A percentile compares a stretch with the other conserved stretches of the same genome.
phyloP scores from a whole-genome alignment of 2,329 filamentous ascomycete genomes.

The Monosporascus cannonballus region DNA sequence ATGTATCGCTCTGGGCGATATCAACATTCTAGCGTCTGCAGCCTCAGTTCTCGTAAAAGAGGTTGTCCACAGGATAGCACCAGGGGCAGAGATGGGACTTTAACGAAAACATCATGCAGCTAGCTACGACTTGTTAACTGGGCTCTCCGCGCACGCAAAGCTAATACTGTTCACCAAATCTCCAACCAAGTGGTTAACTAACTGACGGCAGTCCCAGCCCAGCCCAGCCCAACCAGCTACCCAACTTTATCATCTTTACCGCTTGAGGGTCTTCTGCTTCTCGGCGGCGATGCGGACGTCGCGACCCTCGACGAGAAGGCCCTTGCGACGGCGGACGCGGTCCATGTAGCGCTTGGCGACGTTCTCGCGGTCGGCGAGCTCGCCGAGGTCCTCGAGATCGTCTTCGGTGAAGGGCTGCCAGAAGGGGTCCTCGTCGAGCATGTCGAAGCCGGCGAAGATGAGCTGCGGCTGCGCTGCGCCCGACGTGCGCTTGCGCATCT shows the following conservation, averaged over 20 bases:
- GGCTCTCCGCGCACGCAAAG: too few species aligned
- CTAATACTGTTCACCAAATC: too few species aligned
- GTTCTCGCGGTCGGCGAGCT: constrained; percentile 90
- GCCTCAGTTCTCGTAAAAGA: too few species aligned
- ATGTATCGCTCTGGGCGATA: too few species aligned
- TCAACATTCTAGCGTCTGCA: too few species aligned
- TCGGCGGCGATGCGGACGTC: constrained; percentile 79
- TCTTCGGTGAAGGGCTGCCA: constrained; percentile 98
- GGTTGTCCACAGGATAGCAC: too few species aligned
- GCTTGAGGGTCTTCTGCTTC: constrained; percentile 74
- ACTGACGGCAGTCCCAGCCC: not conserved
- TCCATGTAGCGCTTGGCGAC: constrained; percentile 97
- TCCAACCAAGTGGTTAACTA: too few species aligned
- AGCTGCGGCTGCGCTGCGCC: constrained; percentile 90
- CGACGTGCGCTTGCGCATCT: constrained; percentile 90
- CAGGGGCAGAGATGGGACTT: too few species aligned
- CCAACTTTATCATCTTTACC: constrained; percentile 29
- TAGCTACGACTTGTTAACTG: too few species aligned
- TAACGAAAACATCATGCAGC: too few species aligned
- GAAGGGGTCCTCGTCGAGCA: constrained; percentile 92
- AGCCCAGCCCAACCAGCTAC: not conserved
- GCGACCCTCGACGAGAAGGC: constrained; percentile 73
- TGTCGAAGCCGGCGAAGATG: constrained; percentile 86
- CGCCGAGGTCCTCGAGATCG: constrained; percentile 90
- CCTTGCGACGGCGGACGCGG: constrained; percentile 78